Conservation (phyloP, 73 alveolate species). For the Paraurostyla sp. region DNA sequence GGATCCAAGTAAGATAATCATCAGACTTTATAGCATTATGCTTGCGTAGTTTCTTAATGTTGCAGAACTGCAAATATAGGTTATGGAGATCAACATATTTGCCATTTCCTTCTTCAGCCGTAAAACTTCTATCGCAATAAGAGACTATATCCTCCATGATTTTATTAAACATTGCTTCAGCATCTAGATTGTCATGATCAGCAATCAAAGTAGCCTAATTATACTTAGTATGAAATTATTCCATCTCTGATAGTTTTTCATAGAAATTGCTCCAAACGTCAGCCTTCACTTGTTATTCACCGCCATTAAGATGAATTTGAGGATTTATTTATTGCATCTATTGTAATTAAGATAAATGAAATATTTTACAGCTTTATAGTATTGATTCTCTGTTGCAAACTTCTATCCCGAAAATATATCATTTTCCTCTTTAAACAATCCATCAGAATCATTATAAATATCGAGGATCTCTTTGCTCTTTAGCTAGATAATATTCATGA, state of each 20-base stretch:
- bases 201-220: conserved; percentile 70
- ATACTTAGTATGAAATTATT: conserved; percentile 81
- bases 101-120: conserved; percentile 88
- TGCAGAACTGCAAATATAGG: conserved; percentile 72
- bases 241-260: conserved; percentile 92
- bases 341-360: conserved; percentile 50
- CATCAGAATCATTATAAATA: conserved; percentile 89
- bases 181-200: conserved; percentile 59
- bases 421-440: conserved; percentile 90
- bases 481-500: conserved; percentile 88
- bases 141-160: conserved; percentile 64
- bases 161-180: conserved; percentile 60
- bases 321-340: conserved; percentile 38
- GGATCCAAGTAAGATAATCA: conserved; percentile 86
- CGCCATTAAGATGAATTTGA: neutral
- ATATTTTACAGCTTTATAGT: conserved; percentile 61
- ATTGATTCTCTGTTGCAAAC: conserved; percentile 57
- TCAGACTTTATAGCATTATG: conserved; percentile 59
- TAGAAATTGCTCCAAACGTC: conserved; percentile 97
- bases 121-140: conserved; percentile 64
- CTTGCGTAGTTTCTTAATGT: conserved; percentile 74
- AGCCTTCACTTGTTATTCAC: conserved; percentile 59
- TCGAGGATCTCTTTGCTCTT: conserved; percentile 86
- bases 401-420: conserved; percentile 82
- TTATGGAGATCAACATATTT: conserved; percentile 83